Percentiles rank a stretch among this genome's conserved stretches.
Evolutionary conservation across 2,329 filamentous ascomycete species (phyloP).

Genomic region (Penicillium thymicola): DNA sequence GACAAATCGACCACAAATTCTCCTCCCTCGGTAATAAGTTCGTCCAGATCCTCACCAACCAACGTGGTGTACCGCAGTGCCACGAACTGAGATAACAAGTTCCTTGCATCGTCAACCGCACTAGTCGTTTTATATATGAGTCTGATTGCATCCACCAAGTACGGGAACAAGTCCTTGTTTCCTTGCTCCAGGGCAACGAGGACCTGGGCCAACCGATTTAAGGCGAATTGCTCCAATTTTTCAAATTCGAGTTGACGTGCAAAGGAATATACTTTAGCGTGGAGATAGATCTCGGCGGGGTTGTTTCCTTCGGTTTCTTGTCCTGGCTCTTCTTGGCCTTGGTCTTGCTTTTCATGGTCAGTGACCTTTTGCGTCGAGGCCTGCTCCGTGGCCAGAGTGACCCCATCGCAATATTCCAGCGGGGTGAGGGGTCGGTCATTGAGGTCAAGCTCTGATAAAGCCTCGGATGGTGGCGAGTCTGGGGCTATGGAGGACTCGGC

Average conservation of each 20-base stretch:
- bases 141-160: conserved; percentile 6
- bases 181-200: not conserved
- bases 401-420: not conserved
- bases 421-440: conserved; percentile 1
- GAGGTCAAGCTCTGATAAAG: not conserved
- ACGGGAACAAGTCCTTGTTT: not conserved
- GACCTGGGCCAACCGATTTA: conserved; percentile 1
- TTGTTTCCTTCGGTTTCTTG: not conserved
- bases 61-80: conserved; percentile 5
- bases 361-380: not conserved
- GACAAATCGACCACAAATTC: conserved; percentile 9
- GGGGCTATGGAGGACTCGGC: not conserved
- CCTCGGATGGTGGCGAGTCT: not conserved
- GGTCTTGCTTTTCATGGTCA: not conserved
- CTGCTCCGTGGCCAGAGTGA: not conserved
- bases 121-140: conserved; percentile 1
- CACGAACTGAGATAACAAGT: conserved; percentile 8
- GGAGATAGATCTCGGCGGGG: not conserved
- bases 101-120: not conserved
- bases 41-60: not conserved
- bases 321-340: not conserved
- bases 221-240: not conserved
- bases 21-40: conserved; percentile 5
- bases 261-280: conserved; percentile 8
- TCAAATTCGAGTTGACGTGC: not conserved